These are phyloP conservation scores for Chaetomium olivaceum DNA, from an alignment of 2,329 filamentous ascomycete species.

Conservation along the genomic window DNA sequence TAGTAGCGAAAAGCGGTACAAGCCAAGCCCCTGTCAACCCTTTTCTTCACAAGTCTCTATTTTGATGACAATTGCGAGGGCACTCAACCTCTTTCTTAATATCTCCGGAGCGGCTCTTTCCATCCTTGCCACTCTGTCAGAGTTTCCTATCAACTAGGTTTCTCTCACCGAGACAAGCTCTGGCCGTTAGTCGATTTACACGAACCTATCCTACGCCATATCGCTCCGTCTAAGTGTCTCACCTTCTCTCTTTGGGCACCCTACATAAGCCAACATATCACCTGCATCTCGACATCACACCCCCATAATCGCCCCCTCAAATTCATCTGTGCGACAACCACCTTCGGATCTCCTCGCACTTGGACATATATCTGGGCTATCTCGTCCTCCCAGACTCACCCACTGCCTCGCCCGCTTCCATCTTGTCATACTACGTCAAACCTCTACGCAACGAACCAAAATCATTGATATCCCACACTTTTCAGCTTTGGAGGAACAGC, in stretches of 20 bases:
- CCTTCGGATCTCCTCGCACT: not conserved
- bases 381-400: not conserved
- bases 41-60: not conserved
- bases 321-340: not conserved
- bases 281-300: not conserved
- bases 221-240: too few species aligned
- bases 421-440: not conserved
- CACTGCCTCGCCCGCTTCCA: too few species aligned
- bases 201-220: too few species aligned
- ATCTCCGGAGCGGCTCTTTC: constrained; percentile 3
- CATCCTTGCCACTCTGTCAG: not conserved
- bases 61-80: not conserved
- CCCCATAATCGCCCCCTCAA: not conserved
- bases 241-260: not conserved
- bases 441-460: too few species aligned
- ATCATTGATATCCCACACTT: not conserved
- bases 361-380: not conserved
- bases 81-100: not conserved
- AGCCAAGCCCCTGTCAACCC: not conserved
- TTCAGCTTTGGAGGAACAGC: not conserved
- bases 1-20: constrained; percentile 1
- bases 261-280: not conserved
- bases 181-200: not conserved
- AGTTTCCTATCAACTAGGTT: not conserved
- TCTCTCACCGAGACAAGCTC: not conserved